Conservation (phyloP, 208 protist species). For the Histomonas meleagridis region DNA sequence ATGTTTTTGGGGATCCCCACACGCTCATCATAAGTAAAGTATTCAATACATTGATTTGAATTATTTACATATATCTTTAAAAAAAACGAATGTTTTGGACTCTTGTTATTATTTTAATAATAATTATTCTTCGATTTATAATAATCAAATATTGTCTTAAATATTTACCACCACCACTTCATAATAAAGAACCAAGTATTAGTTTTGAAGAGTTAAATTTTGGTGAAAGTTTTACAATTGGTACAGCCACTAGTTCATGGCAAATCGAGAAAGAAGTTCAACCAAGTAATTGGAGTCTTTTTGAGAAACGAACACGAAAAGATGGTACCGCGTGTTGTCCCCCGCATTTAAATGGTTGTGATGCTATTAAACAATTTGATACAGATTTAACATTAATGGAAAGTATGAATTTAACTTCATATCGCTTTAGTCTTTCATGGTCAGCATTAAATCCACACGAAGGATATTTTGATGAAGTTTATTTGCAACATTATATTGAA, state of each 20-base stretch:
- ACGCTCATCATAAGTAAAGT: too few relatives aligned
- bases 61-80: too few relatives aligned
- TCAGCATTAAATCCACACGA: neutral
- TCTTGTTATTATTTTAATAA: too few relatives aligned
- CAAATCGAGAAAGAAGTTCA: neutral
- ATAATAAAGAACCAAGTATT: too few relatives aligned
- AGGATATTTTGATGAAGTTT: neutral
- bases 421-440: neutral
- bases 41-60: too few relatives aligned
- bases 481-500: neutral
- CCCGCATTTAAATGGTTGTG: neutral
- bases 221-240: neutral
- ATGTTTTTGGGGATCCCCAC: too few relatives aligned
- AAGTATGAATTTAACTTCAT: neutral
- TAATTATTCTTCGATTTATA: too few relatives aligned
- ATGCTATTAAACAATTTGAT: neutral
- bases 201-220: neutral
- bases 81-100: too few relatives aligned
- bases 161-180: too few relatives aligned
- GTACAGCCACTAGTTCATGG: neutral
- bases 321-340: neutral
- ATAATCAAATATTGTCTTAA: too few relatives aligned
- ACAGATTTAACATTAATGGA: neutral
- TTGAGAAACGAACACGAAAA: neutral
- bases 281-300: neutral